Conservation (phyloP, 73 alveolate genomes). For the Symbiodinium natans region DNA sequence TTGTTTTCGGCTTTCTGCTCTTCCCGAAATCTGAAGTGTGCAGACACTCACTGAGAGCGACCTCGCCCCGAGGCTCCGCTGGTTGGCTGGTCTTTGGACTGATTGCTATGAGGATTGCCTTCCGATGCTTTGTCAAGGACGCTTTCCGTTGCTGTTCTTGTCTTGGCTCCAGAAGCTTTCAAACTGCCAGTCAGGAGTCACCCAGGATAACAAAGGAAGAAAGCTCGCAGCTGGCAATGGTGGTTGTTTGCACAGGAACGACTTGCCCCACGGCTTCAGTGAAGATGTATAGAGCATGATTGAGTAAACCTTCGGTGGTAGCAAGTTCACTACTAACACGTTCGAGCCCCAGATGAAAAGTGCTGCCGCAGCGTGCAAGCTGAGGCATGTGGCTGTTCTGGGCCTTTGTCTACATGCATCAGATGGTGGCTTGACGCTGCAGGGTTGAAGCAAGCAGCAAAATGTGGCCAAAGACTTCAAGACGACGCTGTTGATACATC, state of each 20-base stretch:
- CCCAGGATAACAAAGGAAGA: conserved; percentile 78
- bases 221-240: conserved; percentile 87
- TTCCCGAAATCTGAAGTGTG: no score
- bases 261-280: conserved; percentile 14
- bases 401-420: conserved; percentile 87
- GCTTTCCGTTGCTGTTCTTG: not conserved
- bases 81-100: conserved; percentile 54
- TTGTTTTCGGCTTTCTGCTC: not conserved
- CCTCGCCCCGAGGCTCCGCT: conserved; percentile 21
- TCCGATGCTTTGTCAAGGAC: conserved; percentile 57
- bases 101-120: conserved; percentile 18
- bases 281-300: no score
- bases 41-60: no score
- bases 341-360: not conserved
- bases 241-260: conserved; percentile 44
- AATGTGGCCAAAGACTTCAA: no score
- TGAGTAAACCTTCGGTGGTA: not conserved
- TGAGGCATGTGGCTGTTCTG: conserved; percentile 85
- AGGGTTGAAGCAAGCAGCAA: not conserved
- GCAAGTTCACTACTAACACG: not conserved
- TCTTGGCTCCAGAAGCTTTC: not conserved
- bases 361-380: not conserved
- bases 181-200: conserved; percentile 6
- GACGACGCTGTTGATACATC: not conserved
- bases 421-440: conserved; percentile 32